phyloP scores from a whole-genome alignment of 2,329 filamentous ascomycete genomes.

The Cryphonectria japonica region DNA sequence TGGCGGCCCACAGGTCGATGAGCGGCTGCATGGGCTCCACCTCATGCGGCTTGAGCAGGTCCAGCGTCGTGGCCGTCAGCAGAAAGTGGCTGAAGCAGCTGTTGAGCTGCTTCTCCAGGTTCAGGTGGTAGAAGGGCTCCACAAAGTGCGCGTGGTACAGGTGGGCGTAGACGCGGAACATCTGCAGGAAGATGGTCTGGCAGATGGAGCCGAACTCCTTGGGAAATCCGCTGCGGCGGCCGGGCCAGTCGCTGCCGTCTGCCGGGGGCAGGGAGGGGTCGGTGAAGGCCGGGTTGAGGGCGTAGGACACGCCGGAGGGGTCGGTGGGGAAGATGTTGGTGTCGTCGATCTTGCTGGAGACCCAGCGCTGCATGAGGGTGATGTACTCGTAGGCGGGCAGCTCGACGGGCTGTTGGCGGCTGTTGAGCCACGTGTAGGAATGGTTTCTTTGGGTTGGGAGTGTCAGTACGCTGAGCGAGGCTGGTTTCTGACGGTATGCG shows the following conservation, averaged over 20 bases:
- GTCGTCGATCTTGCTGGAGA: conserved; percentile 81
- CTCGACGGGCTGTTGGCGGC: conserved; percentile 74
- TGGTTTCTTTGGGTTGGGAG: conserved; percentile 55
- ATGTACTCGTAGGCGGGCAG: conserved; percentile 83
- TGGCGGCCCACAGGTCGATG: conserved; percentile 77
- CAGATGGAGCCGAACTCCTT: conserved; percentile 77
- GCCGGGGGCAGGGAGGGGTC: conserved; percentile 45
- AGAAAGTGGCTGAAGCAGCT: conserved; percentile 75
- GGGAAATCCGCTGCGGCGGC: conserved; percentile 81
- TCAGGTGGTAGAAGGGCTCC: conserved; percentile 73
- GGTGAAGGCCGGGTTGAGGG: conserved; percentile 52
- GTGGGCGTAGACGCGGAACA: conserved; percentile 89
- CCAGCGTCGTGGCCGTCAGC: conserved; percentile 67
- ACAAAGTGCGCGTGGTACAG: conserved; percentile 85
- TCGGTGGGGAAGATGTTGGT: conserved; percentile 78
- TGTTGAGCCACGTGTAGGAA: conserved; percentile 85
- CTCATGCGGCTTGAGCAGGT: conserved; percentile 75
- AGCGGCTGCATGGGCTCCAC: conserved; percentile 83
- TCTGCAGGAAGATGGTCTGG: conserved; percentile 82
- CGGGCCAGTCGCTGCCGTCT: conserved; percentile 65
- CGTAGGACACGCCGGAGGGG: conserved; percentile 60
- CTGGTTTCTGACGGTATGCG: neutral
- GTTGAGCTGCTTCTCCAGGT: conserved; percentile 69
- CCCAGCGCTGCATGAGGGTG: conserved; percentile 84
- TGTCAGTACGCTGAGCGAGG: neutral